Evolutionary conservation across 1,284 basidiomycete species (phyloP), one percentile per base, ranked within the genome.

Genomic region (Flammula alnicola): DNA sequence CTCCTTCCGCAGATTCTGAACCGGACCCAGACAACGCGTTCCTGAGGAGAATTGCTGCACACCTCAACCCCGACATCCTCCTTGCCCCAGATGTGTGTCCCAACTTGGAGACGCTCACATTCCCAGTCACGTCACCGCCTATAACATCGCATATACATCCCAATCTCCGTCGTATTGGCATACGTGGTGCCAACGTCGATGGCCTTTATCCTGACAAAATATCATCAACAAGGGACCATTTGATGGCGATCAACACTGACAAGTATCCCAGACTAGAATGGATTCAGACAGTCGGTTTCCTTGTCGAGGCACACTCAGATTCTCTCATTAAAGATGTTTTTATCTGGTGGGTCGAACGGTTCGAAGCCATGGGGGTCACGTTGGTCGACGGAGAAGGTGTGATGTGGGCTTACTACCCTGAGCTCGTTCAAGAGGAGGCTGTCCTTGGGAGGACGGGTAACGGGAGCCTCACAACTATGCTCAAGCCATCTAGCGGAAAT

Each of bases 341-440:
- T 56, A 77, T 80, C 32, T 77, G 75, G 74, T 81, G 79, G 79
- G 71, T 73, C 23, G 76, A 79, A 58, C 69, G 63, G 46, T 80
- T 79, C 53, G 76, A 78, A 66, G 69, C 64, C 40, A 66, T 70
- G 29, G 77, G 75, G 11, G 66, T 81, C 44, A 72, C 78, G 51
- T 70, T 81, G 52, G 65, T 79, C 55, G 80, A 81, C 55, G 79
- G 79, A 17, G 77, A 78, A 59, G 76, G 75, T 32, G 75, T 80
- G 23, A 63, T 79, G 42, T 81, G 78, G 78, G 53, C 71, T 27
- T 77, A 78, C 51, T 59, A 73, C 11, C 59, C 63, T 7, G 55
- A 55, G 10, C 23, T 37, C 9, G 17, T 47, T 14, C 12, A 23
- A 44, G 39, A 41, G 12, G 44, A 43, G 19, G 29, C 12, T 5